Percentiles rank a stretch among this genome's conserved stretches.
Conservation (phyloP, 2,329 filamentous ascomycete species). For the Botrytis tulipae region DNA sequence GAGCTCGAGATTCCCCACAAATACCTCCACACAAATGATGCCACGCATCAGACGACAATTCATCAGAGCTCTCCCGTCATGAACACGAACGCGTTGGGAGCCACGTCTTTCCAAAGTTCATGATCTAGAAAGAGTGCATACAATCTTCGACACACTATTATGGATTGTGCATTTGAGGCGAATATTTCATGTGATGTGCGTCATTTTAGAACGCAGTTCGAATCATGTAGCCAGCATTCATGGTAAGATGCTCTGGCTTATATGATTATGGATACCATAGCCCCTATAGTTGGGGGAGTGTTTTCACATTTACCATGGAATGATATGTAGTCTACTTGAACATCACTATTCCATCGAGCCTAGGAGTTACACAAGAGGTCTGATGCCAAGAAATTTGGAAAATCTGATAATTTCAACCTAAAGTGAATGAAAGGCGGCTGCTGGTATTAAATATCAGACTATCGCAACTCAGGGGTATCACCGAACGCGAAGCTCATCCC, state of each 20-base stretch:
- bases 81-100: not conserved
- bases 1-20: not conserved
- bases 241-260: not conserved
- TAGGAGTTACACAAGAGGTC: not conserved
- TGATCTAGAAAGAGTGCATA: not conserved
- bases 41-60: not conserved
- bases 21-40: not conserved
- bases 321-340: not conserved
- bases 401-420: not conserved
- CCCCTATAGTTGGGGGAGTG: no score
- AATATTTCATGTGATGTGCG: not conserved
- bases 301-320: not conserved
- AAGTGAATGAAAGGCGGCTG: not conserved
- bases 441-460: not conserved
- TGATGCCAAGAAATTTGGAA: not conserved
- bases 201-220: not conserved
- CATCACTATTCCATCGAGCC: not conserved
- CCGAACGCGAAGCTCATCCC: slow-evolving; percentile 25
- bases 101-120: not conserved
- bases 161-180: not conserved
- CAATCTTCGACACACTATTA: not conserved
- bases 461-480: slow-evolving; percentile 27
- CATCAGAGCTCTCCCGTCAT: not conserved
- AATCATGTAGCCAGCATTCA: not conserved
- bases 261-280: not conserved